Conservation (phyloP, 345 rosid genomes). For the Camelina hispida region DNA sequence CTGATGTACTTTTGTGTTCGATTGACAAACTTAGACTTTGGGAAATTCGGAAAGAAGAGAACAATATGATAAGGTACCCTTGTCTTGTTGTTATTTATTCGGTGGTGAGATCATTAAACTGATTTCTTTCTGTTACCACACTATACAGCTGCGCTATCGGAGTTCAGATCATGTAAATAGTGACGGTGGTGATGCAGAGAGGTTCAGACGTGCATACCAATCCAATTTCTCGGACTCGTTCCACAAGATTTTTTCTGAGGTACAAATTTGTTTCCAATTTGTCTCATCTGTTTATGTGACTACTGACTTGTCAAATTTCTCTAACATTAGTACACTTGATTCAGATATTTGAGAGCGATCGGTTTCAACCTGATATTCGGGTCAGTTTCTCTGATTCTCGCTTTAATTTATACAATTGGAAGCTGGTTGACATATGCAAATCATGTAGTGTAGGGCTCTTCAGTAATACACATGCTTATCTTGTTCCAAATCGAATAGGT, state of each 20-base stretch:
- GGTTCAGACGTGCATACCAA: conserved; percentile 56
- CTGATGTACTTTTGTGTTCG: conserved; percentile 16
- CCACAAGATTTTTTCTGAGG: conserved; percentile 89
- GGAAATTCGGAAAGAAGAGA: conserved; percentile 69
- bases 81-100: conserved; percentile 17
- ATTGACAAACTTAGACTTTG: conserved; percentile 55
- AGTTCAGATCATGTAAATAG: conserved; percentile 56
- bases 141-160: conserved; percentile 50
- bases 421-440: conserved; percentile 28
- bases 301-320: conserved; percentile 33
- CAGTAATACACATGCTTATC: conserved; percentile 21
- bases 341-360: conserved; percentile 80
- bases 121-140: conserved; percentile 20
- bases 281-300: conserved; percentile 21
- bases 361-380: conserved; percentile 68
- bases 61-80: conserved; percentile 66
- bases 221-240: conserved; percentile 87
- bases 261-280: conserved; percentile 35
- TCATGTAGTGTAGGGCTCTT: conserved; percentile 13
- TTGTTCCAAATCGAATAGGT: conserved; percentile 52
- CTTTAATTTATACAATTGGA: conserved; percentile 21
- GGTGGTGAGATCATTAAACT: conserved; percentile 8
- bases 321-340: conserved; percentile 37
- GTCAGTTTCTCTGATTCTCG: conserved; percentile 47
- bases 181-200: conserved; percentile 58